Evolutionary conservation across 2,329 filamentous ascomycete species (phyloP).

Genomic region (Fonsecaea nubica): DNA sequence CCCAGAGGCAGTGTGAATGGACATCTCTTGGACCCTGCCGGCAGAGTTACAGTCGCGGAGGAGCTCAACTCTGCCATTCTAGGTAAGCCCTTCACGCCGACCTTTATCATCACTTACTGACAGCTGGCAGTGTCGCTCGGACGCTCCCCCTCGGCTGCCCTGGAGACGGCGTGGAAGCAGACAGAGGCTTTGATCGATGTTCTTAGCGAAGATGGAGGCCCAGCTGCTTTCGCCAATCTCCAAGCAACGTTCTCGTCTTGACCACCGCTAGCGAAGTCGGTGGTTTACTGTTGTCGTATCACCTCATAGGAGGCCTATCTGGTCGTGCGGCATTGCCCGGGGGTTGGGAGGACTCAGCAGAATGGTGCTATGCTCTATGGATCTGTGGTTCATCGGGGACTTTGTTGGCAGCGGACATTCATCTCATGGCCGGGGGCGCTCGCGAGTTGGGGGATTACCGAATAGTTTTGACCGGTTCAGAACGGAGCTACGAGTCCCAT

Average conservation of each 20-base stretch:
- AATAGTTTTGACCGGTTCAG: background rate
- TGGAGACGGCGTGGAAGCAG: constrained; percentile 86
- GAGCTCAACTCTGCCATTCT: constrained; percentile 93
- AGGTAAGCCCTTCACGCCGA: constrained; percentile 61
- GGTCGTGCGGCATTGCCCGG: background rate
- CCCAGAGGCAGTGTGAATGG: constrained; percentile 77
- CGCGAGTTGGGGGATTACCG: background rate
- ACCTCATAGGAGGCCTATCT: background rate
- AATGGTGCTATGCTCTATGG: background rate
- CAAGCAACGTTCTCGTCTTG: constrained; percentile 27
- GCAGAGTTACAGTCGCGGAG: constrained; percentile 81
- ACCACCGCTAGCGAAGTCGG: background rate
- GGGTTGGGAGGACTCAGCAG: too few species aligned
- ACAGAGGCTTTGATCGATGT: constrained; percentile 86
- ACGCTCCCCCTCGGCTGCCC: constrained; percentile 82
- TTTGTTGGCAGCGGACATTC: background rate
- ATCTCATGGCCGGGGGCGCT: background rate
- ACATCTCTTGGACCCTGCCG: constrained; percentile 76
- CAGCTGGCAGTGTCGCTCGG: constrained; percentile 75
- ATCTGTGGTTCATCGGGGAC: background rate
- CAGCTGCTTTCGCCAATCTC: constrained; percentile 82
- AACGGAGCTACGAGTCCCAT: background rate
- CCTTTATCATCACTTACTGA: constrained; percentile 29
- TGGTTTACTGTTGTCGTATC: background rate
- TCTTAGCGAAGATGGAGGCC: constrained; percentile 76